Evolutionary conservation across 2,329 filamentous ascomycete species (phyloP).

Genomic region (Neonectria magnoliae): DNA sequence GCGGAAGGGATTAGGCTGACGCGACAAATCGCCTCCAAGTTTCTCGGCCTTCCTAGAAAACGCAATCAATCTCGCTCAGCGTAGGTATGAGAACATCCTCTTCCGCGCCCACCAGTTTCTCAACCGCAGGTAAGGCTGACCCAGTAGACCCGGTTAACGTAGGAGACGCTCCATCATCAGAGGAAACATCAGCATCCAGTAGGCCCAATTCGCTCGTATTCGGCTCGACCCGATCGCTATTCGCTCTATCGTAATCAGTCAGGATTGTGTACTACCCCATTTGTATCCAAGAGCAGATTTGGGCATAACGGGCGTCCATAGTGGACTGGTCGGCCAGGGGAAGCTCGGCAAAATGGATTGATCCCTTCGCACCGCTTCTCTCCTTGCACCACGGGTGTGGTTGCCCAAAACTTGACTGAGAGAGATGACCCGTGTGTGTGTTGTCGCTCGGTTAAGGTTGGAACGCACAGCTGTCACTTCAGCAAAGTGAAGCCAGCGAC

Average conservation of each 20-base stretch:
- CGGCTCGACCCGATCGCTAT: not conserved
- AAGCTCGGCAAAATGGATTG: too few relatives aligned
- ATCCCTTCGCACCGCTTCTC: too few relatives aligned
- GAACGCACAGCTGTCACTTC: too few relatives aligned
- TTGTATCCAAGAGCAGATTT: constrained; percentile 11
- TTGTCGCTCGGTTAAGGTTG: too few relatives aligned
- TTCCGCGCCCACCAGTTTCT: constrained; percentile 11
- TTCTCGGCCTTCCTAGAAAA: constrained; percentile 14
- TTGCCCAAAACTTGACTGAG: too few relatives aligned
- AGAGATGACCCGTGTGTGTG: too few relatives aligned
- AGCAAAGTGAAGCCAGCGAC: too few relatives aligned
- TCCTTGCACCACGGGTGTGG: too few relatives aligned
- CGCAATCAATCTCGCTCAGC: constrained; percentile 1
- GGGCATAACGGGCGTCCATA: constrained; percentile 9
- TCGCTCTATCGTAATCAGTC: not conserved
- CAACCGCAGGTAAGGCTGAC: not conserved
- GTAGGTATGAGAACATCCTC: constrained; percentile 15
- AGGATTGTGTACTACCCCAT: constrained; percentile 14
- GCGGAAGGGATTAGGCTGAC: constrained; percentile 11
- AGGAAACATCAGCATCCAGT: not conserved
- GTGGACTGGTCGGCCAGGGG: too few relatives aligned
- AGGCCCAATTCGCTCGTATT: not conserved
- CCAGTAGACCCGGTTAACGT: not conserved
- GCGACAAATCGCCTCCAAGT: constrained; percentile 12
- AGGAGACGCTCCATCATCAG: not conserved